Evolutionary conservation across 1,284 basidiomycete genomes (phyloP), one percentile per base, ranked within the genome.

Genomic region (Naganishia sp.): DNA sequence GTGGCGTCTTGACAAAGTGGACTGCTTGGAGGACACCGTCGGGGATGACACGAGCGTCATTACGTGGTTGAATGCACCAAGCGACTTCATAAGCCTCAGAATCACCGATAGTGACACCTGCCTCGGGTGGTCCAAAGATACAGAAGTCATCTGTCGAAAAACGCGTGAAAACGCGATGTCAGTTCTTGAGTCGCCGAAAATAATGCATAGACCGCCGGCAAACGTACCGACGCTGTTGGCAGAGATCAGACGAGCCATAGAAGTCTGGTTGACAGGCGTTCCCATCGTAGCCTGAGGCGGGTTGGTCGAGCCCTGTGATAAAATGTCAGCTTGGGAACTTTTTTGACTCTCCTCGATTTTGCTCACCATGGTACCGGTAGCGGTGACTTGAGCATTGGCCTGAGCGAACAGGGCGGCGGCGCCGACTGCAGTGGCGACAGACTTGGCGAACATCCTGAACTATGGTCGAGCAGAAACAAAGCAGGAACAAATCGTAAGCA

Each of bases 1-100:
- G 75, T 6, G 80, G 80, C 31, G 82, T 83, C 72, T 80, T 81
- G 70, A 83, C 78, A 69, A 82, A 83, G 41, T 61, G 63, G 52
- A 61, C 56, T 0, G 52, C 47, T 13, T 42, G 13, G 70, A 79
- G 75, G 31, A 72, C 71, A 43, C 78, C 78, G 67, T 79, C 78
- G 61, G 78, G 77, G 47, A 80, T 79, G 45, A 79, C 67, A 55
- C 77, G 65, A 23, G 71, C 71, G 28, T 67, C 42, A 55, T 72
- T 72, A 23, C 71, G 56, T 7, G 64, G 54, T 66, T 70, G 39
- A 25, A 66, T 61, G 21, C 68, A 69, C 53, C 65, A 69, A 23
- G 67, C 63, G 32, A 67, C 63, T 15, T 57, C 66, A 42, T 50
- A 65, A 23, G 75, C 72, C 71, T 80, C 78, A 23, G 75, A 72